Base-by-base conservation (phyloP, 352 stramenopile species). In the Pythium plurisporium region DNA sequence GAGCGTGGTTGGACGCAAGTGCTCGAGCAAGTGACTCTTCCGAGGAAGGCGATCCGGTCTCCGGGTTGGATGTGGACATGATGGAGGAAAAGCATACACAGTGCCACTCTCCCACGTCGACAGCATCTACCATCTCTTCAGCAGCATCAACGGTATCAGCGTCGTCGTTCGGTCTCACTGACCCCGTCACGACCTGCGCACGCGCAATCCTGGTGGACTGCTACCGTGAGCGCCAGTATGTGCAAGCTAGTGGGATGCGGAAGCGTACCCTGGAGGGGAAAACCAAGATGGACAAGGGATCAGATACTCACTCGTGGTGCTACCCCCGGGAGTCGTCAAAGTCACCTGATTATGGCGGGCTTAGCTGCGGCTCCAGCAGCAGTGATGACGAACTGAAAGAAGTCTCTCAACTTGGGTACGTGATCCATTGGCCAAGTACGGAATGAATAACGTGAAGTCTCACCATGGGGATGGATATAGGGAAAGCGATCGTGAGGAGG, bases 361-460 rank as follows among this genome's bases (percentile, higher is more conserved):
- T 65, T 26, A 62, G 45, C 49, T 57, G 33, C 42, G 64, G 62
- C 41, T 82, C 69, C 23, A 87, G 76, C 43, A 87, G 81, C 67
- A 94, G 83, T 26, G 83, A 94, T 40, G 83, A 94, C 26, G 83
- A 94, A 50, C 59, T 93, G 25, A 73, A 84, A 62, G 76, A 91
- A 46, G 72, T 68, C 17, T 87, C 79, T 12, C 84, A 84, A 27
- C 53, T 60, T 25, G 73, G 75, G 82, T 92, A 60, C 15, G 71
- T 66, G 20, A 27, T n/a, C 14, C 2, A 5, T 59, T 2, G 47
- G 15, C 11, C 5, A 44, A 15, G n/a, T 15, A 27, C n/a, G 7
- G 19, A 6, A 27, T n/a, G 6, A 9, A 44, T 55, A 27, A 20
- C 46, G 29, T n/a, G 14, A 34, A 33, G 4, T 48, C 22, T 20